Evolutionary conservation across 139 green algal genomes (phyloP).

Genomic region (Chlamydomonas applanata): DNA sequence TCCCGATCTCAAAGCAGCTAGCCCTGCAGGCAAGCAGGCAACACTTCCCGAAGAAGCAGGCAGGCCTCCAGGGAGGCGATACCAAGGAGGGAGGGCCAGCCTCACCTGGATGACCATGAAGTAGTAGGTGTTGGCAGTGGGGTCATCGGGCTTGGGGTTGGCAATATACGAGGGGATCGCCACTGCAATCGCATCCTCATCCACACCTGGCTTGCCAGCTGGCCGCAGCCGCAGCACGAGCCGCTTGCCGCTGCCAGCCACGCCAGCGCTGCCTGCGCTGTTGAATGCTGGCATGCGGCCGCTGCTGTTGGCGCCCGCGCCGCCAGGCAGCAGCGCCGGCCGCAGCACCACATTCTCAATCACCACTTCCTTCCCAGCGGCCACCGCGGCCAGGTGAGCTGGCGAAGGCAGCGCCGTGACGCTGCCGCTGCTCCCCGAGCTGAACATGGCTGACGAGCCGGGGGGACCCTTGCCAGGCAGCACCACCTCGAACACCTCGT

Average conservation of each 20-base stretch:
- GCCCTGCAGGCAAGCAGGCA: no score
- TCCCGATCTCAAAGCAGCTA: no score
- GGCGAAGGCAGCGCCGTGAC: neutral
- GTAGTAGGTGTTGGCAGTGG: neutral
- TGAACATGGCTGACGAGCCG: neutral
- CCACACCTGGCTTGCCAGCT: neutral
- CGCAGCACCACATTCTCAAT: neutral
- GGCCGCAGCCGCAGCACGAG: neutral
- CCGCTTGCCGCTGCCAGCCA: neutral
- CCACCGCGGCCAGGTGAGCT: neutral
- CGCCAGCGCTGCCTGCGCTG: neutral
- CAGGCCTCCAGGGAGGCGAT: no score
- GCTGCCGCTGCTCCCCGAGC: no score
- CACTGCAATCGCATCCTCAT: neutral
- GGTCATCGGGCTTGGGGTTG: neutral
- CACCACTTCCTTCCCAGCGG: neutral
- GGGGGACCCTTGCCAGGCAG: no score
- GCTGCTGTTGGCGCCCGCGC: no score
- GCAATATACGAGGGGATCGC: neutral
- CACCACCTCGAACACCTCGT: no score
- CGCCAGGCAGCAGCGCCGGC: neutral
- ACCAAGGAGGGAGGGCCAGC: no score
- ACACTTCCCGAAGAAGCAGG: no score
- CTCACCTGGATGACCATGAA: constrained; percentile 11
- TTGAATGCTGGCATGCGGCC: no score